Percentiles rank a stretch among this genome's conserved stretches.
These are phyloP conservation scores for Trametes gibbosa DNA, from an alignment of 768 basidiomycete species.

Conservation along the genomic window DNA sequence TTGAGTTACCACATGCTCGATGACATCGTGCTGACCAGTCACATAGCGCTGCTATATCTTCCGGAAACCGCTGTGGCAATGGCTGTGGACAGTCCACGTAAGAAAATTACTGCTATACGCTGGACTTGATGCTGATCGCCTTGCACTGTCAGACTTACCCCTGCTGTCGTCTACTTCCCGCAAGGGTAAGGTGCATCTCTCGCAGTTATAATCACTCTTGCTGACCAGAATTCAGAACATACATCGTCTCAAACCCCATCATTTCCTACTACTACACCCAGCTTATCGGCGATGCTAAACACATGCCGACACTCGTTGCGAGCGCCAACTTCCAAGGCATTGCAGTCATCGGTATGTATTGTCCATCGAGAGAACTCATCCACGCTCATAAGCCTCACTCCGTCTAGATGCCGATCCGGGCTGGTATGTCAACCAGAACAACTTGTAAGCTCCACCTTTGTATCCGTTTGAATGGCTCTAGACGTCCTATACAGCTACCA, in stretches of 20 bases:
- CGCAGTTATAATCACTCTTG: background rate
- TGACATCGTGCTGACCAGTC: background rate
- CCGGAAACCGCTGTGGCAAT: conserved; percentile 58
- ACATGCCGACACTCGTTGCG: conserved; percentile 66
- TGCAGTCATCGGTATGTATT: conserved; percentile 64
- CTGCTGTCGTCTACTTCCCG: conserved; percentile 76
- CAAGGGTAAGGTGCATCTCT: conserved; percentile 43
- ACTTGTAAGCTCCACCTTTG: conserved; percentile 14
- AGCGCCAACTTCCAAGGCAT: conserved; percentile 58
- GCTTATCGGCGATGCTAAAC: conserved; percentile 71
- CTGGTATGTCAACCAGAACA: conserved; percentile 54
- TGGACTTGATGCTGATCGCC: background rate
- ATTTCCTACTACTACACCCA: conserved; percentile 71
- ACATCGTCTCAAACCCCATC: conserved; percentile 62
- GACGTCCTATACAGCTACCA: conserved; percentile 40
- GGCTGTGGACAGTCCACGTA: conserved; percentile 57
- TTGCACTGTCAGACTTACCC: conserved; percentile 39
- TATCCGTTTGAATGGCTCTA: background rate
- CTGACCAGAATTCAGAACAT: conserved; percentile 42
- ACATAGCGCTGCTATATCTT: conserved; percentile 59
- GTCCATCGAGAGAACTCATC: too few relatives aligned
- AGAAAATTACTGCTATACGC: background rate
- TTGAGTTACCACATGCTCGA: background rate
- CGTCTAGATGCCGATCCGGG: conserved; percentile 26
- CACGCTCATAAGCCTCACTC: too few relatives aligned